These are phyloP conservation scores for Inosperma sp. DNA, from an alignment of 768 basidiomycete genomes.

Conservation along the genomic window DNA sequence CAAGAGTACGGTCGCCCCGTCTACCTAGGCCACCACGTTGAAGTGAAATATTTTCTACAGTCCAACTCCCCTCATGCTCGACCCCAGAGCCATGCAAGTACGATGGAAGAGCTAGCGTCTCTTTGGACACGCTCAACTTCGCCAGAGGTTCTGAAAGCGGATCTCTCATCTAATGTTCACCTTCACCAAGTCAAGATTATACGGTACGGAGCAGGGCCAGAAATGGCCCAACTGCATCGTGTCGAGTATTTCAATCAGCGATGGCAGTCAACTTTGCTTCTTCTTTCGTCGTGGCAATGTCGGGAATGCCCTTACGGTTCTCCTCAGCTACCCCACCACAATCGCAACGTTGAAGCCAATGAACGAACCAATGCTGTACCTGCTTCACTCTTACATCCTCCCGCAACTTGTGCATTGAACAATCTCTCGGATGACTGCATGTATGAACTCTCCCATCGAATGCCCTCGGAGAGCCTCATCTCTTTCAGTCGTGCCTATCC, in stretches of 20 bases:
- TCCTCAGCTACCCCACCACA: slow-evolving; percentile 26
- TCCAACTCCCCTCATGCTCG: not conserved
- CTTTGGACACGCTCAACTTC: slow-evolving; percentile 26
- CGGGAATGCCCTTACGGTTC: slow-evolving; percentile 36
- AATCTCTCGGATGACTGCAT: slow-evolving; percentile 38
- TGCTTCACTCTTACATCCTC: slow-evolving; percentile 20
- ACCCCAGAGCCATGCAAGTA: slow-evolving; percentile 3
- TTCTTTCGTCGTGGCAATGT: slow-evolving; percentile 30
- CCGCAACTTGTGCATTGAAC: slow-evolving; percentile 28
- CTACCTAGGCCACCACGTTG: slow-evolving; percentile 30
- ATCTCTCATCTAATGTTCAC: slow-evolving; percentile 3
- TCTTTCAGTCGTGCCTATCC: slow-evolving; percentile 36
- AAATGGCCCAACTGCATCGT: slow-evolving; percentile 19
- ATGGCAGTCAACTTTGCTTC: slow-evolving; percentile 23
- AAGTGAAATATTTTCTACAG: slow-evolving; percentile 12
- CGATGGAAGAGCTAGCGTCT: slow-evolving; percentile 18
- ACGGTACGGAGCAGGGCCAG: not conserved
- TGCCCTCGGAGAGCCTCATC: slow-evolving; percentile 38
- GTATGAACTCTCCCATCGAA: slow-evolving; percentile 26
- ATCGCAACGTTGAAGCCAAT: not conserved
- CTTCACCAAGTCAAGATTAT: slow-evolving; percentile 24
- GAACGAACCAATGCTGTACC: slow-evolving; percentile 1
- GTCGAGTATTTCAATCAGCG: slow-evolving; percentile 26
- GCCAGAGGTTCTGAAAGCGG: slow-evolving; percentile 17
- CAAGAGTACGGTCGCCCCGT: slow-evolving; percentile 30